phyloP scores from a whole-genome alignment of 2,329 filamentous ascomycete species.

The Fusarium sp. region DNA sequence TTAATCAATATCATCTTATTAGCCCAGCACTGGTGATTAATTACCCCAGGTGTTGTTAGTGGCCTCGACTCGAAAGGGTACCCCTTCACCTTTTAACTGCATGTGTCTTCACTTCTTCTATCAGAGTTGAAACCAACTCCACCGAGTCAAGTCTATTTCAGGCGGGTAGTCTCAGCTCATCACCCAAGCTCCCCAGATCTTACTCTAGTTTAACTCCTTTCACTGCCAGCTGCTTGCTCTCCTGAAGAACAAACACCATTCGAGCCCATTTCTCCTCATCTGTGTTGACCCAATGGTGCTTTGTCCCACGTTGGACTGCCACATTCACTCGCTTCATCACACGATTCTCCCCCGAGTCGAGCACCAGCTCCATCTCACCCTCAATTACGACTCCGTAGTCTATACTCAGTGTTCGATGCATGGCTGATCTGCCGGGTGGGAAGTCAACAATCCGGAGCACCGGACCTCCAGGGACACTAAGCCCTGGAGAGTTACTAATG shows the following conservation, averaged over 20 bases:
- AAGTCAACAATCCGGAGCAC: conserved; percentile 60
- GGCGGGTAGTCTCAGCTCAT: conserved; percentile 14
- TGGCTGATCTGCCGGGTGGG: conserved; percentile 43
- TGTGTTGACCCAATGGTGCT: conserved; percentile 62
- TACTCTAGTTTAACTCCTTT: conserved; percentile 18
- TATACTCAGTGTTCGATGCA: conserved; percentile 60
- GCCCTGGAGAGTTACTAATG: conserved; percentile 23
- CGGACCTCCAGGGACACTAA: conserved; percentile 48
- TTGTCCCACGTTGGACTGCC: conserved; percentile 63
- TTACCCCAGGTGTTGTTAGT: background rate
- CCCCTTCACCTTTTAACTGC: background rate
- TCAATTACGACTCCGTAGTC: conserved; percentile 65
- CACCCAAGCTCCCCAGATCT: conserved; percentile 23
- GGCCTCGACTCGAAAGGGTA: background rate
- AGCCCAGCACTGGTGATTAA: background rate
- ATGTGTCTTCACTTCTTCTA: background rate
- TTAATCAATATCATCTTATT: conserved; percentile 2
- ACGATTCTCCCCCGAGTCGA: conserved; percentile 57
- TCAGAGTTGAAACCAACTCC: background rate
- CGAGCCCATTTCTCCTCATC: conserved; percentile 54
- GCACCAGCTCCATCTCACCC: conserved; percentile 59
- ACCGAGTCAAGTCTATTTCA: background rate
- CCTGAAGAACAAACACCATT: conserved; percentile 52
- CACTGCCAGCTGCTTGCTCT: conserved; percentile 15
- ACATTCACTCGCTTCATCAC: conserved; percentile 58